Evolutionary conservation across 495 filamentous ascomycete genomes (phyloP), one percentile per base, ranked within the genome.

Genomic region (Thozetella sp.): DNA sequence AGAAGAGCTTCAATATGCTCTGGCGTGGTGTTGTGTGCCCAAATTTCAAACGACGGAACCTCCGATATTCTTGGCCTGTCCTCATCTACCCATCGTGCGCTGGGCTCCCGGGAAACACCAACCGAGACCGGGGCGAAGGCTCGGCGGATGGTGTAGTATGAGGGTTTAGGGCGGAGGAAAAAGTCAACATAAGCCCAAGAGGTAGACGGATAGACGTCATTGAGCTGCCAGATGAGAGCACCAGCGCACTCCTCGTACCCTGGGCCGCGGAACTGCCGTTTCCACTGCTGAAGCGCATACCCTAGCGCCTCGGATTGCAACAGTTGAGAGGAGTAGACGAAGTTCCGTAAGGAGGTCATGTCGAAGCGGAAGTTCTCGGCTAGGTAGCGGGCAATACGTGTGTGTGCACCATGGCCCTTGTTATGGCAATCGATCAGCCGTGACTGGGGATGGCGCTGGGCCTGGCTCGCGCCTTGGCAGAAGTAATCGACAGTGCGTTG

Each of bases 161-260:
- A 88, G 6, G 83, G 81, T 65, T 93, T 93, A 0, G 88, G 89
- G 0, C 87, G 81, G 48, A 90, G 78, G 69, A 86, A 87, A 67
- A 87, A 92, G 66, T 94, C 90, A 2, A 84, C 81, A 54, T 93
- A 90, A 0, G 89, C 75, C 89, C 89, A 90, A 1, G 84, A 88
- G 26, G 86, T 92, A 20, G 85, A 84, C 1, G 91, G 90, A 88
- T 89, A 94, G 77, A 90, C 93, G 71, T 94, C 91, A 57, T 93
- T 94, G 53, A 92, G 76, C 69, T 94, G 91, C 91, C 91, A 94
- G 4, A 93, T 83, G 2, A 94, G 76, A 1, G 88, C 90, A n/a
- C 91, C 91, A 43, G 85, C 87, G 59, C 89, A 93, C 62, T 88
- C 83, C 61, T 90, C 85, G 58, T 84, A 79, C 12, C 88, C 88